Evolutionary conservation across 1,139 yeast genomes (phyloP), one percentile per base, ranked within the genome.

Genomic region (Debaryomyces coudertii): DNA sequence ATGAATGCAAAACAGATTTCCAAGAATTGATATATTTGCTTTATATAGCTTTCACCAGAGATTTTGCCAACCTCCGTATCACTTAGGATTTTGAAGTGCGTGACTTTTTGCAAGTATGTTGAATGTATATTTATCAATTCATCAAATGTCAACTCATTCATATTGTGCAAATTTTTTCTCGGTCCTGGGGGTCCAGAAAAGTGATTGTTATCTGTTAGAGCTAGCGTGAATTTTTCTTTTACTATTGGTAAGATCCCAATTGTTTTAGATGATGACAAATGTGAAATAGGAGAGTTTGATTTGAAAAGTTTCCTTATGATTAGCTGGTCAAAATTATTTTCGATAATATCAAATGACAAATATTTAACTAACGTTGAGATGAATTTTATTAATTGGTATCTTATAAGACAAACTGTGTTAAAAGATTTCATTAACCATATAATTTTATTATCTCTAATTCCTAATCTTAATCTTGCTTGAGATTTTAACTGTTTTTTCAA

Each of bases 321-420:
- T 28, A 74, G 58, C 15, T 57, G 54, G 2, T 64, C 49, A 47
- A 68, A 80, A 44, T 68, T 72, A n/a, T 59, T 57, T 36, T 80
- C 82, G 31, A 82, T 73, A 14, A 82, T 65, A 47, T 80, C 82
- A 51, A 63, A 68, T 18, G 79, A 68, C 15, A 82, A 66, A 51
- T 72, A 80, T 22, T 65, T 65, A 27, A 71, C 63, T 7, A 83
- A 53, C 0, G 69, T 63, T 39, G 70, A 69, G 39, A 82, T 59
- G 49, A 82, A 78, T 31, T 73, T 71, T 29, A 68, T 60, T 46
- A 82, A 65, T 48, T 73, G 74, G 54, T 69, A 70, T 42, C 84
- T 69, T 2, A 81, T 68, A 44, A 81, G 53, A 51, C 69, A 70
- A 11, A 80, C 61, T 9, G 73, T 66, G 43, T 71, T 75, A 50